phyloP scores from a whole-genome alignment of 169 alveolate species.

The Plasmodium yoelii region DNA sequence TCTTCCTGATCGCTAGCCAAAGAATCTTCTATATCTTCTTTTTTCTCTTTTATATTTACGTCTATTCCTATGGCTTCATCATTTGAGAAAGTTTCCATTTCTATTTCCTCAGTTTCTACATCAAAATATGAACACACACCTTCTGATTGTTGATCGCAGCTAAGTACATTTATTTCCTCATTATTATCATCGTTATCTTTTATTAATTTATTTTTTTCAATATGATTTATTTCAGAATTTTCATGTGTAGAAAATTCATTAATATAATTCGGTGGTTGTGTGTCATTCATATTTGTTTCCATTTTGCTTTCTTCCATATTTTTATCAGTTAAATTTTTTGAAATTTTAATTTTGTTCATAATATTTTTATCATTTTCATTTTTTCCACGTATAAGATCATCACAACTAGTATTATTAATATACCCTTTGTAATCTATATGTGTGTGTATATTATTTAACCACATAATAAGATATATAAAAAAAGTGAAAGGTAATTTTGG shows the following conservation, averaged over 20 bases:
- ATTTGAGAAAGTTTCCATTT: neutral
- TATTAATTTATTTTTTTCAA: neutral
- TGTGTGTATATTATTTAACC: slow-evolving; percentile 59
- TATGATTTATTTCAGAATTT: neutral
- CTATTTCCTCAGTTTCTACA: neutral
- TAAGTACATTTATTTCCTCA: neutral
- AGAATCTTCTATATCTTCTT: neutral
- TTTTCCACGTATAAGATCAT: neutral
- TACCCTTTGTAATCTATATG: slow-evolving; percentile 61
- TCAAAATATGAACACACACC: neutral
- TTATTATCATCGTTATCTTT: neutral
- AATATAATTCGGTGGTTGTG: neutral
- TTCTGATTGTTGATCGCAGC: neutral
- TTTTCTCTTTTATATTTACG: neutral
- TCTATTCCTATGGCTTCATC: neutral
- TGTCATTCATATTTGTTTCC: neutral
- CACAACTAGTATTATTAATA: slow-evolving; percentile 38
- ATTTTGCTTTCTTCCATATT: neutral
- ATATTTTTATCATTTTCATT: slow-evolving; percentile 6
- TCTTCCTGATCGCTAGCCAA: neutral
- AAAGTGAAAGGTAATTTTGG: slow-evolving; percentile 71
- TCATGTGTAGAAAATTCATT: neutral
- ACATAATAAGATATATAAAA: slow-evolving; percentile 59
- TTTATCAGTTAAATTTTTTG: neutral
- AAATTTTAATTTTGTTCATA: neutral